Base-by-base conservation (phyloP, 768 basidiomycete species). In the Phlegmacium glaucopus region DNA sequence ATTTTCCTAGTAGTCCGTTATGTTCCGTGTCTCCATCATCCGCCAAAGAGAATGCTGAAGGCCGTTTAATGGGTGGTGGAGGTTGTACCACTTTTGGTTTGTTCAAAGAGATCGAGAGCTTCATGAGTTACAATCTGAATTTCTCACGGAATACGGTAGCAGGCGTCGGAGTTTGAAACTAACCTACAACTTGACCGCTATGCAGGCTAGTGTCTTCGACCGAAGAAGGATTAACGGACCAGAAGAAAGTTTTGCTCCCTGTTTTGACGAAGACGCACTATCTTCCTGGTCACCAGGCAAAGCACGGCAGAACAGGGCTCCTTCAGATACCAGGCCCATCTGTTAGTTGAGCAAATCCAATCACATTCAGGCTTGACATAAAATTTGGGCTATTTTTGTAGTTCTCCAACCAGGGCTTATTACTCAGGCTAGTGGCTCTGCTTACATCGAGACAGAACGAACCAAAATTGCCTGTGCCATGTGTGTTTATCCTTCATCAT, bases 381-480 rank as follows among this genome's bases (percentile, higher is more conserved):
- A 29, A 42, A 51, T 49, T 53, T 52, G 42, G 27, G 28, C 49
- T 40, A 35, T 43, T 40, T 42, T 57, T 51, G 39, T 53, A 99
- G 94, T 90, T 67, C 70, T 99, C 40, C 85, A 94, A 62, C 83
- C 91, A 25, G 93, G 94, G 8, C 71, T 98, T 11, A 92, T 96
- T 45, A 87, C 71, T 51, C 93, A 96, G 67, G 95, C 96, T 1
- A 94, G 93, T 61, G 96, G 96, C 1, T 96, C 94, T 13, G 94
- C 93, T 9, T 99, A 98, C 62, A 89, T 99, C 56, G 96, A 99
- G 69, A 88, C 87, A 1, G 87, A 89, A 47, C 78, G 78, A 46
- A 90, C 90, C 0, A 99, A 99, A 70, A 83, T 99, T 53, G 94
- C 93, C 4, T 96, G 93, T 63, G 93, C 96, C 35, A 90, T 98